Evolutionary conservation across 2,329 filamentous ascomycete genomes (phyloP), one percentile per base, ranked within the genome.

Genomic region (Stemphylium vesicarium): DNA sequence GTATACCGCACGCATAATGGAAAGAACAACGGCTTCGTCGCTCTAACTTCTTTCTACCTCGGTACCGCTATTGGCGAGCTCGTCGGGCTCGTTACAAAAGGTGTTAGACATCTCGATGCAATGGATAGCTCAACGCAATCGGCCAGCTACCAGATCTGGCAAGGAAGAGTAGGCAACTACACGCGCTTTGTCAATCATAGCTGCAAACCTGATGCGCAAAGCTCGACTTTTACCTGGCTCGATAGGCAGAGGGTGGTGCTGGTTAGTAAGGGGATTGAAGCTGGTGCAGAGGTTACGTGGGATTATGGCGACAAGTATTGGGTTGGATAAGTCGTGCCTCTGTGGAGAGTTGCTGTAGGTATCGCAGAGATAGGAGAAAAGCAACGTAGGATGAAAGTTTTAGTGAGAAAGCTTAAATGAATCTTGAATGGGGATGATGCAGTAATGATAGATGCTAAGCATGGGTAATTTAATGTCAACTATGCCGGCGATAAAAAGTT

Each of bases 291-390:
- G 66, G 77, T 86, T 45, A 85, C 83, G 10, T 81, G 85, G 5
- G 84, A 86, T 57, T 85, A 86, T 62, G 84, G 82, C 11, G 80
- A 83, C 63, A 80, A 80, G 53, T 86, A 86, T 62, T 85, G 84
- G 82, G 24, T 63, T 85, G 42, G 78, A 84, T 59, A 85, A 85
- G 68, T 75, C 72, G 10, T 85, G 82, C 65, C 71, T 84, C 0
- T 85, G 83, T 62, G 81, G 81, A 84, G 69, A 64, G 73, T 11
- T 81, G 80, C 50, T 85, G 83, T 64, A 72, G 80, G 51, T 83
- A 82, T 58, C 72, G 57, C 51, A 61, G 67, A 20, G 20, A 54
- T 18, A 33, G 42, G 15, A 40, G 12, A 18, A 42, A 31, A 15
- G 16, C 22, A 36, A 16, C 9, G 10, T 15, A 36, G 8, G 15